phyloP scores from a whole-genome alignment of 2,329 filamentous ascomycete genomes.

The Fusarium verrucosum region DNA sequence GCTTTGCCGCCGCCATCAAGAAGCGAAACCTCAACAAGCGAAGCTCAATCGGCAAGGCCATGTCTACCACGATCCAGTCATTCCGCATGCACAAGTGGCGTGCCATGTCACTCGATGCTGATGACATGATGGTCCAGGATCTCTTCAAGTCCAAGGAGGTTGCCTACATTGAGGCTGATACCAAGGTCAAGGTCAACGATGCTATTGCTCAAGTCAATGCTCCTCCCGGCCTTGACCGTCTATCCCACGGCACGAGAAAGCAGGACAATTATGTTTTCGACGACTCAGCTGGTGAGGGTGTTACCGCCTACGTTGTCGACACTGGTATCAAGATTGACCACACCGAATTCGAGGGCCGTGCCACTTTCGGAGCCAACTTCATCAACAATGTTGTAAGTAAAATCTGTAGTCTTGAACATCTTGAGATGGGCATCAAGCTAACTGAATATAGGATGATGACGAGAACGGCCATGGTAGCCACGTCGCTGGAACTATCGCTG shows the following conservation, averaged over 20 bases:
- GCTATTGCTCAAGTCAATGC: slow-evolving; percentile 63
- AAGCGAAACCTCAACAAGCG: slow-evolving; percentile 67
- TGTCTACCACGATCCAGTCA: slow-evolving; percentile 59
- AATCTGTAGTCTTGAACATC: not conserved
- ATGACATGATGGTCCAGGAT: slow-evolving; percentile 59
- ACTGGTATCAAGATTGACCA: slow-evolving; percentile 69
- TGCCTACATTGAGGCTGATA: slow-evolving; percentile 64
- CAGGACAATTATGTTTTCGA: slow-evolving; percentile 58
- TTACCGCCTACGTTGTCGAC: slow-evolving; percentile 71
- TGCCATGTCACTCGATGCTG: slow-evolving; percentile 62
- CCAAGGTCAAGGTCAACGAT: slow-evolving; percentile 55
- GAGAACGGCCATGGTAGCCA: slow-evolving; percentile 72
- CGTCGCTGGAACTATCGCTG: slow-evolving; percentile 69
- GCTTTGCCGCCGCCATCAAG: slow-evolving; percentile 59
- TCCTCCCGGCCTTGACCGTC: slow-evolving; percentile 61
- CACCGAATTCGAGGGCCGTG: slow-evolving; percentile 65
- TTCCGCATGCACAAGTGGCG: slow-evolving; percentile 62
- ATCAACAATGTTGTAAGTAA: slow-evolving; percentile 56
- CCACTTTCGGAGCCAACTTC: slow-evolving; percentile 63
- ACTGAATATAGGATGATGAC: slow-evolving; percentile 55
- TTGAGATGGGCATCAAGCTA: not conserved
- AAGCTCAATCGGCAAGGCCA: slow-evolving; percentile 55
- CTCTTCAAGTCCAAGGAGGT: slow-evolving; percentile 61
- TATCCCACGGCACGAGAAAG: slow-evolving; percentile 57
- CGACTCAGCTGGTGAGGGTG: slow-evolving; percentile 60